Conservation (phyloP, 257 asterid species). For the Linaria vulgaris region DNA sequence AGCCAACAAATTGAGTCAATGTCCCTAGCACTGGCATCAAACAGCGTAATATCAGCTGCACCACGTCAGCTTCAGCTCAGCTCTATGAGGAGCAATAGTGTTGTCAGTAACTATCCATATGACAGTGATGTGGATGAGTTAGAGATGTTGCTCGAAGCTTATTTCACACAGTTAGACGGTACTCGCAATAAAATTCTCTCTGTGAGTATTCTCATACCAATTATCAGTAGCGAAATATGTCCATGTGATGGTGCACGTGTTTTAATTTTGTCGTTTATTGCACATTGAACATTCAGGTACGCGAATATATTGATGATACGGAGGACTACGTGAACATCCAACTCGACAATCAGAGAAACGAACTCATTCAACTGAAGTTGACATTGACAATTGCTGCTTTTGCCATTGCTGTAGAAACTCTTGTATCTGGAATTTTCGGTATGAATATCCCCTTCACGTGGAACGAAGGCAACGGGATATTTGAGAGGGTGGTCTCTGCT, state of each 20-base stretch:
- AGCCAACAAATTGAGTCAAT: slow-evolving; percentile 72
- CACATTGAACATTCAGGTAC: slow-evolving; percentile 49
- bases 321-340: slow-evolving; percentile 93
- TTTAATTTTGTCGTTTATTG: not conserved
- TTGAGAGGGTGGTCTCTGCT: slow-evolving; percentile 38
- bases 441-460: slow-evolving; percentile 74
- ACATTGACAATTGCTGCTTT: slow-evolving; percentile 76
- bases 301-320: slow-evolving; percentile 88
- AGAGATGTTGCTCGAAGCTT: slow-evolving; percentile 98
- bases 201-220: slow-evolving; percentile 45
- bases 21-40: slow-evolving; percentile 46
- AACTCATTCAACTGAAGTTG: slow-evolving; percentile 85
- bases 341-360: slow-evolving; percentile 87
- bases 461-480: slow-evolving; percentile 30
- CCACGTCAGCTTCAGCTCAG: slow-evolving; percentile 63
- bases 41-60: slow-evolving; percentile 47
- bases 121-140: slow-evolving; percentile 90
- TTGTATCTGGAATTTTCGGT: slow-evolving; percentile 66
- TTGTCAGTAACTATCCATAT: slow-evolving; percentile 61
- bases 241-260: not conserved
- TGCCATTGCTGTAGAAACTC: slow-evolving; percentile 65
- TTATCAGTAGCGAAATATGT: not conserved
- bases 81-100: slow-evolving; percentile 76
- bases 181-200: slow-evolving; percentile 95
- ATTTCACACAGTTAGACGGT: slow-evolving; percentile 96